Conservation (phyloP, 2,329 filamentous ascomycete genomes). For the Aspergillus sp. region DNA sequence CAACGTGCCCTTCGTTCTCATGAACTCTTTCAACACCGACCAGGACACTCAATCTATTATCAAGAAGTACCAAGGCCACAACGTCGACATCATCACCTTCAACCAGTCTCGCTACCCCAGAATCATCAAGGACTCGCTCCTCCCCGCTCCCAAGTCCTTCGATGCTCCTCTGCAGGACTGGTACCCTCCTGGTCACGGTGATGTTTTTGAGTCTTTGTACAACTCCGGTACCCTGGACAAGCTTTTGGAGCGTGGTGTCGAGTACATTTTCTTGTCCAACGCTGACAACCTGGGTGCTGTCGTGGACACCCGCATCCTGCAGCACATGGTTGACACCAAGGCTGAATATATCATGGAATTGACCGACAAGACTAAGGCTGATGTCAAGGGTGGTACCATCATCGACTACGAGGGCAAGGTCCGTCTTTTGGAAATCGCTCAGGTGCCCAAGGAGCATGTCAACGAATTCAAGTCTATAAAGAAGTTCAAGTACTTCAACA, state of each 20-base stretch:
- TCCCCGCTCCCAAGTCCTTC: conserved; percentile 88
- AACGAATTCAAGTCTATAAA: conserved; percentile 99
- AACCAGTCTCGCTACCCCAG: conserved; percentile 99
- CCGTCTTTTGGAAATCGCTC: conserved; percentile 95
- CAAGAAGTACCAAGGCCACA: conserved; percentile 99
- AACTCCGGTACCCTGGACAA: conserved; percentile 98
- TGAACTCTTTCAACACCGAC: conserved; percentile 99
- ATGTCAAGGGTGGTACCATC: conserved; percentile 99
- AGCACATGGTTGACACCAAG: conserved; percentile 98
- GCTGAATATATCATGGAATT: conserved; percentile 99
- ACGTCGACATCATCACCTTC: conserved; percentile 99
- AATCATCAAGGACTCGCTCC: conserved; percentile 96
- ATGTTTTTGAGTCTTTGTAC: conserved; percentile 99
- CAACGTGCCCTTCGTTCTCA: conserved; percentile 96
- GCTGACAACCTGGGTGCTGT: conserved; percentile 98
- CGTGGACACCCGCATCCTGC: conserved; percentile 94
- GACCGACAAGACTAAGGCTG: conserved; percentile 99
- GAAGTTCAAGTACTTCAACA: conserved; percentile 99
- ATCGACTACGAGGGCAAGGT: conserved; percentile 98
- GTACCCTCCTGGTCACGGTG: conserved; percentile 98
- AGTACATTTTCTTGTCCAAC: conserved; percentile 98
- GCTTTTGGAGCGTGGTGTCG: conserved; percentile 90
- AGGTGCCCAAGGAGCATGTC: conserved; percentile 99
- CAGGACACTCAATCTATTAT: conserved; percentile 98
- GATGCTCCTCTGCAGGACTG: conserved; percentile 90